Evolutionary conservation across 2,329 filamentous ascomycete genomes (phyloP).

Genomic region (Fusarium hainanense): DNA sequence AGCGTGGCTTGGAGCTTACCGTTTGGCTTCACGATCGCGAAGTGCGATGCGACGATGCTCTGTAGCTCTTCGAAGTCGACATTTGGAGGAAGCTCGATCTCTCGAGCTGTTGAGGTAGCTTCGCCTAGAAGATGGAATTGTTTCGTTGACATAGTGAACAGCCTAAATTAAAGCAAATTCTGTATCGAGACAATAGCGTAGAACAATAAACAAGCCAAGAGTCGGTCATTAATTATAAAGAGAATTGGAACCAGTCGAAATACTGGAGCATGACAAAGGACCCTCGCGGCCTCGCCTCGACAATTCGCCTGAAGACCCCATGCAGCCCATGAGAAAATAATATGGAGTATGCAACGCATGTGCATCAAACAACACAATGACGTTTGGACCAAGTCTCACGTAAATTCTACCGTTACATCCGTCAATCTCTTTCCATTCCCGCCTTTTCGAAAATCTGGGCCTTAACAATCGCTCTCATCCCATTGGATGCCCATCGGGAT

Average conservation of each 20-base stretch:
- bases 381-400: not conserved
- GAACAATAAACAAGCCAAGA: not conserved
- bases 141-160: constrained; percentile 1
- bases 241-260: not conserved
- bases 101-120: not conserved
- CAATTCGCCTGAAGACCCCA: no score
- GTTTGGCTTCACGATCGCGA: constrained; percentile 56
- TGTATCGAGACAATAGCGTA: not conserved
- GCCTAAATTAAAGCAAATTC: accelerated
- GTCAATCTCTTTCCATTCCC: not conserved
- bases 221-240: not conserved
- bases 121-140: constrained; percentile 3
- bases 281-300: not conserved
- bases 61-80: constrained; percentile 7
- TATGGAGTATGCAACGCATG: not conserved
- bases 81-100: not conserved
- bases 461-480: not conserved
- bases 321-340: not conserved
- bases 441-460: not conserved
- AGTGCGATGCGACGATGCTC: constrained; percentile 34
- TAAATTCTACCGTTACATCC: constrained; percentile 1
- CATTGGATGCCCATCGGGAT: not conserved
- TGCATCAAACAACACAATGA: not conserved
- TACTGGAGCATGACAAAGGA: not conserved
- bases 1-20: constrained; percentile 40